Evolutionary conservation across 768 basidiomycete species (phyloP).

Genomic region (Termitomyces sp.): DNA sequence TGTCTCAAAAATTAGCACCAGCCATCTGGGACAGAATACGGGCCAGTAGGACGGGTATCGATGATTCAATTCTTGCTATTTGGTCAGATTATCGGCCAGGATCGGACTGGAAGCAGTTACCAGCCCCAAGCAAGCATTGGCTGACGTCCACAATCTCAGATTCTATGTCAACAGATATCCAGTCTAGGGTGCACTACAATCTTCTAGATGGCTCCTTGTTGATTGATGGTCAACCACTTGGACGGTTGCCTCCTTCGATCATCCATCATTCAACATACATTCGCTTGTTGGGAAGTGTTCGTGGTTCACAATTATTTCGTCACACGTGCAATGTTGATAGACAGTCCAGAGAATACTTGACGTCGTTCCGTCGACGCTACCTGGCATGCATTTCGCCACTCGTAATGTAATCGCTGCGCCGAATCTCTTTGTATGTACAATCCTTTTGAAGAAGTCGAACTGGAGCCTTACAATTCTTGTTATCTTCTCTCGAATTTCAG

Average conservation of each 20-base stretch:
- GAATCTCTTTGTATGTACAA: slow-evolving; percentile 12
- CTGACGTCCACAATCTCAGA: slow-evolving; percentile 11
- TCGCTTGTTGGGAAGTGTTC: slow-evolving; percentile 31
- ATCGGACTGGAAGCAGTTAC: slow-evolving; percentile 17
- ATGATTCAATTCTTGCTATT: slow-evolving; percentile 10
- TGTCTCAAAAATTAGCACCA: slow-evolving; percentile 20
- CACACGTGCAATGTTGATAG: slow-evolving; percentile 7
- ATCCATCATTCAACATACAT: slow-evolving; percentile 25
- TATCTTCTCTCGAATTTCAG: slow-evolving; percentile 15
- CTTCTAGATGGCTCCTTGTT: slow-evolving; percentile 34
- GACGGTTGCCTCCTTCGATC: slow-evolving; percentile 31
- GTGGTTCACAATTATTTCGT: slow-evolving; percentile 1
- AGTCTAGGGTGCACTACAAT: slow-evolving; percentile 30
- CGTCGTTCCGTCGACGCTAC: slow-evolving; percentile 3
- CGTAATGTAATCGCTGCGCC: neutral
- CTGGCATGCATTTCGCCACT: slow-evolving; percentile 8
- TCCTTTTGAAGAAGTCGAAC: neutral
- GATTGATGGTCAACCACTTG: slow-evolving; percentile 33
- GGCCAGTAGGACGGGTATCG: slow-evolving; percentile 2
- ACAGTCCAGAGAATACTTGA: slow-evolving; percentile 2
- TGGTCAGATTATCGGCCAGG: slow-evolving; percentile 14
- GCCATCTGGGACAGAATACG: slow-evolving; percentile 1
- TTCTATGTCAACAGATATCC: neutral
- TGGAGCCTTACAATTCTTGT: neutral
- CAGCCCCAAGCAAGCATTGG: slow-evolving; percentile 22